Evolutionary conservation across 257 asterid genomes (phyloP).

Genomic region (Petrea volubilis): DNA sequence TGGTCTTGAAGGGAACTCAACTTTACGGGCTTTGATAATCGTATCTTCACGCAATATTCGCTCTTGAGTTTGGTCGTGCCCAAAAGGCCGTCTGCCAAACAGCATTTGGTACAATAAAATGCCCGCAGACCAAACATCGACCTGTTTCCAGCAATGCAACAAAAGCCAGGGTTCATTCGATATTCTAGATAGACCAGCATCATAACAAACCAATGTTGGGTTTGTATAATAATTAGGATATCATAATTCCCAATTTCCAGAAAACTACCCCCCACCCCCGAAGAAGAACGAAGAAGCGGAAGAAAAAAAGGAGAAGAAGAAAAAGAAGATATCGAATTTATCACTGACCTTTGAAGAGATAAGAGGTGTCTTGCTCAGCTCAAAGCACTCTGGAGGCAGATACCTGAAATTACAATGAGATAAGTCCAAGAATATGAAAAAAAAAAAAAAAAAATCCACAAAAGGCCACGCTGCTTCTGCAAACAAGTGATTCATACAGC

Average conservation of each 20-base stretch:
- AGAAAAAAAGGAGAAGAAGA: no score
- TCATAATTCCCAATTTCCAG: background rate
- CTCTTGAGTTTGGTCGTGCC: slow-evolving; percentile 96
- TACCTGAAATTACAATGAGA: slow-evolving; percentile 57
- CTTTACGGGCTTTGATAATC: slow-evolving; percentile 89
- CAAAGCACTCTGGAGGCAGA: slow-evolving; percentile 99
- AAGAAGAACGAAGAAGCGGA: no score
- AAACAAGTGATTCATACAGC: background rate
- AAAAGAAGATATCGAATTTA: no score
- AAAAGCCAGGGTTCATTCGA: background rate
- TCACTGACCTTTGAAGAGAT: slow-evolving; percentile 89
- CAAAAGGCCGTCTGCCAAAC: slow-evolving; percentile 93
- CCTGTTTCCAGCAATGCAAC: slow-evolving; percentile 49
- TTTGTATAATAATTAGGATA: background rate
- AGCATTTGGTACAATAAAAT: slow-evolving; percentile 93
- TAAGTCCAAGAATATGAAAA: slow-evolving; percentile 10
- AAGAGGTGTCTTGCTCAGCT: slow-evolving; percentile 90
- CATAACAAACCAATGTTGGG: background rate
- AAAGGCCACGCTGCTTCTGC: background rate
- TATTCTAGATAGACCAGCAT: no score
- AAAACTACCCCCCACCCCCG: no score
- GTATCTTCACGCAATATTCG: slow-evolving; percentile 97
- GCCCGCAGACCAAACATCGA: slow-evolving; percentile 99
- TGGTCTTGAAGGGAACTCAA: slow-evolving; percentile 93
- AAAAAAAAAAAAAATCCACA: background rate